These are phyloP conservation scores for Phytopythium chamaehyphon DNA, from an alignment of 352 stramenopile genomes.

Conservation along the genomic window DNA sequence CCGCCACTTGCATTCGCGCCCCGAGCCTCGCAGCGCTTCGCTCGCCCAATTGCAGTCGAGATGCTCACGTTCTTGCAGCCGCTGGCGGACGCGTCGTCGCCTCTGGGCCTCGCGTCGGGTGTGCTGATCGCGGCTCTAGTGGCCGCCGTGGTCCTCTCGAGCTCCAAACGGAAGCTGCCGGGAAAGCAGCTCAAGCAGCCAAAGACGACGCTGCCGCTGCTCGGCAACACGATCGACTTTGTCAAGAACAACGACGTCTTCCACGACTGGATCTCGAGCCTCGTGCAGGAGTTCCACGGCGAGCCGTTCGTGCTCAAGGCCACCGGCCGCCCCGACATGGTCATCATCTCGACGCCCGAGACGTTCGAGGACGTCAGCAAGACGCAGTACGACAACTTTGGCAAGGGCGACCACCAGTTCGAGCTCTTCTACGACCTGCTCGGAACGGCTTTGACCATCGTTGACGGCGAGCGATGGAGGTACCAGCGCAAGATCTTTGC, in stretches of 20 bases:
- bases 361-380: constrained; percentile 53
- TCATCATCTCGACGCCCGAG: constrained; percentile 40
- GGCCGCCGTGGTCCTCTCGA: background rate
- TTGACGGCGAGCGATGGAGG: constrained; percentile 38
- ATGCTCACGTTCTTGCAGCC: too few species aligned
- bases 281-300: constrained; percentile 11
- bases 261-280: constrained; percentile 19
- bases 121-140: constrained; percentile 8
- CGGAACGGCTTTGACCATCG: constrained; percentile 40
- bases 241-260: constrained; percentile 13
- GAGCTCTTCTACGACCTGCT: constrained; percentile 42
- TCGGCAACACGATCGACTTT: constrained; percentile 25
- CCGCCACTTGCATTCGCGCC: too few species aligned
- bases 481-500: constrained; percentile 39
- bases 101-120: too few species aligned
- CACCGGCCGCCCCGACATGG: constrained; percentile 25
- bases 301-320: constrained; percentile 30
- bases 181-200: constrained; percentile 8
- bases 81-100: too few species aligned
- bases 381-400: constrained; percentile 49
- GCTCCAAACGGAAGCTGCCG: background rate
- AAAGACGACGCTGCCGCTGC: constrained; percentile 13
- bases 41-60: too few species aligned
- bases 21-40: too few species aligned
- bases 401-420: constrained; percentile 37